Evolutionary conservation across 192 early-diverging fungal species (phyloP).

Genomic region (Linderina pennispora): DNA sequence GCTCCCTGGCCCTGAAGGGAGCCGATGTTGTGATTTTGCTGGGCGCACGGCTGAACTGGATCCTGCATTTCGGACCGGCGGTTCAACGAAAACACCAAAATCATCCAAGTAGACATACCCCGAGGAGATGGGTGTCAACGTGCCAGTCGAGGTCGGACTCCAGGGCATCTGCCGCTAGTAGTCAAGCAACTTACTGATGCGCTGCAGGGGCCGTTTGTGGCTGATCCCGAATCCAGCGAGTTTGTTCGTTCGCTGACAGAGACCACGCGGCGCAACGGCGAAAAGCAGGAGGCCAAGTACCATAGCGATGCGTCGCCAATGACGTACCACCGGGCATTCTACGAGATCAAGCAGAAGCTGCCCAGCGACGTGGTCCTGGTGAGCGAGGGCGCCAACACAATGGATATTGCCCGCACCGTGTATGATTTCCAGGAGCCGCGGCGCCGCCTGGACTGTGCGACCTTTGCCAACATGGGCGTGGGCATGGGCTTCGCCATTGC

Average conservation of each 20-base stretch:
- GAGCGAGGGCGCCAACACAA: slow-evolving; percentile 72
- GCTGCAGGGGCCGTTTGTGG: slow-evolving; percentile 13
- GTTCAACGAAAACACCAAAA: slow-evolving; percentile 49
- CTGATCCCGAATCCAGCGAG: slow-evolving; percentile 5
- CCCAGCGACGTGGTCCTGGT: slow-evolving; percentile 53
- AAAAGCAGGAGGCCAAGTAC: slow-evolving; percentile 37
- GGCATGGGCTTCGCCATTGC: slow-evolving; percentile 68
- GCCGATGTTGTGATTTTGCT: slow-evolving; percentile 65
- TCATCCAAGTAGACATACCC: slow-evolving; percentile 69
- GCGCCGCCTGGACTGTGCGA: slow-evolving; percentile 64
- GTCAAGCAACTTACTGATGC: slow-evolving; percentile 47
- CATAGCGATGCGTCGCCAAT: slow-evolving; percentile 46
- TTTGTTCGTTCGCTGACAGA: slow-evolving; percentile 18
- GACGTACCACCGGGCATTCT: slow-evolving; percentile 63
- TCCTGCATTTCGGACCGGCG: slow-evolving; percentile 66
- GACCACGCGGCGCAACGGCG: slow-evolving; percentile 44
- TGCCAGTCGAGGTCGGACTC: slow-evolving; percentile 44
- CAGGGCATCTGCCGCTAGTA: slow-evolving; percentile 56
- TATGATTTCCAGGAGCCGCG: slow-evolving; percentile 60
- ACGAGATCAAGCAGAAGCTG: slow-evolving; percentile 56
- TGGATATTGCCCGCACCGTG: slow-evolving; percentile 71
- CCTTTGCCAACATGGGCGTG: slow-evolving; percentile 76
- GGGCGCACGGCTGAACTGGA: slow-evolving; percentile 70
- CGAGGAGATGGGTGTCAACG: slow-evolving; percentile 60
- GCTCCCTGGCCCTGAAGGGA: slow-evolving; percentile 55